Evolutionary conservation across 768 basidiomycete species (phyloP).

Genomic region (Lactarius sanguifluus): DNA sequence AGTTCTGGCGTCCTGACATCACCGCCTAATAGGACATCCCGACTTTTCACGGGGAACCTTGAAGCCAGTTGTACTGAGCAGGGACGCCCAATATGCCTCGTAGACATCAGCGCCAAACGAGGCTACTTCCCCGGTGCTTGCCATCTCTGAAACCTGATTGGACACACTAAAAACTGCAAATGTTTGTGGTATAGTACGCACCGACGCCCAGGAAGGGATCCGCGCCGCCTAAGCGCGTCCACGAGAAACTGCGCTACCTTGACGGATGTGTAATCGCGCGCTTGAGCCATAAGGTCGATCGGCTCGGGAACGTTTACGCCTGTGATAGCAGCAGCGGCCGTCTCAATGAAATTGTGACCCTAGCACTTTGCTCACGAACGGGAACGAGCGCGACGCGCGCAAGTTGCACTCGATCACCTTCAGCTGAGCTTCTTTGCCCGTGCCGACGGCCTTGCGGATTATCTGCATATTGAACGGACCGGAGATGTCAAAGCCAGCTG

Average conservation of each 20-base stretch:
- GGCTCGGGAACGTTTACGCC: constrained; percentile 87
- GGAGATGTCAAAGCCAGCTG: constrained; percentile 91
- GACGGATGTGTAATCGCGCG: constrained; percentile 90
- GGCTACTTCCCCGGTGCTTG: constrained; percentile 96
- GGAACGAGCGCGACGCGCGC: constrained; percentile 97
- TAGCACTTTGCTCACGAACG: constrained; percentile 97
- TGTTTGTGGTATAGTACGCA: constrained; percentile 41
- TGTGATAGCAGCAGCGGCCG: constrained; percentile 85
- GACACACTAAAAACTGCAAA: neutral
- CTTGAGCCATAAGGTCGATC: constrained; percentile 85
- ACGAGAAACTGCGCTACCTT: constrained; percentile 98
- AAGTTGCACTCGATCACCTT: constrained; percentile 99
- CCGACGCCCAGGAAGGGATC: constrained; percentile 97
- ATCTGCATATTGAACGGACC: constrained; percentile 99
- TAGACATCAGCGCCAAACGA: constrained; percentile 91
- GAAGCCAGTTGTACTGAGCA: constrained; percentile 96
- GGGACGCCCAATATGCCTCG: constrained; percentile 94
- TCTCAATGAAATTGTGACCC: constrained; percentile 97
- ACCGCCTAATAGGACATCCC: constrained; percentile 91
- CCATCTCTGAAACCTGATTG: constrained; percentile 70
- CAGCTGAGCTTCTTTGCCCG: constrained; percentile 61
- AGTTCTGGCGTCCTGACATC: constrained; percentile 88
- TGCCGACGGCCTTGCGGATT: constrained; percentile 72
- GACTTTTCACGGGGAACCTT: constrained; percentile 81
- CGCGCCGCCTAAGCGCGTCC: constrained; percentile 94